Evolutionary conservation across 305 asterid species (phyloP).

Genomic region (Caryopteris hybrid): DNA sequence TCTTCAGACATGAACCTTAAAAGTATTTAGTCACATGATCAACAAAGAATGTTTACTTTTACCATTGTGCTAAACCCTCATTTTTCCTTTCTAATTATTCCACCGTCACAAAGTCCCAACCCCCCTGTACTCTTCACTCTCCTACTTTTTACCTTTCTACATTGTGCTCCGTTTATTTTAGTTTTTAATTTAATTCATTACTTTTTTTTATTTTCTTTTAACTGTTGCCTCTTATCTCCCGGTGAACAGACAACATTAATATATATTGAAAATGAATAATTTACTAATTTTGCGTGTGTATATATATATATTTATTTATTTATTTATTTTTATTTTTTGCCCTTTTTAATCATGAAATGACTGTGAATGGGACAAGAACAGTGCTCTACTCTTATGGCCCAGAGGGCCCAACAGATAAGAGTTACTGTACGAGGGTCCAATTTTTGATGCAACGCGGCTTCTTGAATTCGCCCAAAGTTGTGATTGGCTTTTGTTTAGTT

Average conservation of each 20-base stretch:
- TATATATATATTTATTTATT: too few relatives aligned
- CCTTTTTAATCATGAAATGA: not conserved
- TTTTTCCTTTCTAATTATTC: not conserved
- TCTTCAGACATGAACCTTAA: not conserved
- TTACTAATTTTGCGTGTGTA: too few relatives aligned
- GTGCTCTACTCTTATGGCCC: not conserved
- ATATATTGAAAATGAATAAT: too few relatives aligned
- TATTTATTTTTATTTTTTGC: too few relatives aligned
- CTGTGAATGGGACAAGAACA: not conserved
- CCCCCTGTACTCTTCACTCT: not conserved
- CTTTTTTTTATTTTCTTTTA: not conserved
- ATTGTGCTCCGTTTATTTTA: too few relatives aligned
- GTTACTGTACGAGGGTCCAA: not conserved
- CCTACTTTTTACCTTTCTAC: too few relatives aligned
- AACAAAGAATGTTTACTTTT: not conserved
- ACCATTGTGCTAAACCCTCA: not conserved
- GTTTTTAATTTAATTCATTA: too few relatives aligned
- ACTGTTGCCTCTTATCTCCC: too few relatives aligned
- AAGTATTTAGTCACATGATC: not conserved
- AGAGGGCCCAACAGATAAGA: slow-evolving; percentile 1
- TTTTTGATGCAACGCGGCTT: slow-evolving; percentile 6
- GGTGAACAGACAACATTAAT: too few relatives aligned
- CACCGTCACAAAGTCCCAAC: not conserved
- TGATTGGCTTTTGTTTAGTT: not conserved
- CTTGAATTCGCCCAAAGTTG: not conserved